A percentile compares a stretch with the other conserved stretches of the same genome.
phyloP scores from a whole-genome alignment of 352 stramenopile genomes.

The Thalassiosira delicatula region DNA sequence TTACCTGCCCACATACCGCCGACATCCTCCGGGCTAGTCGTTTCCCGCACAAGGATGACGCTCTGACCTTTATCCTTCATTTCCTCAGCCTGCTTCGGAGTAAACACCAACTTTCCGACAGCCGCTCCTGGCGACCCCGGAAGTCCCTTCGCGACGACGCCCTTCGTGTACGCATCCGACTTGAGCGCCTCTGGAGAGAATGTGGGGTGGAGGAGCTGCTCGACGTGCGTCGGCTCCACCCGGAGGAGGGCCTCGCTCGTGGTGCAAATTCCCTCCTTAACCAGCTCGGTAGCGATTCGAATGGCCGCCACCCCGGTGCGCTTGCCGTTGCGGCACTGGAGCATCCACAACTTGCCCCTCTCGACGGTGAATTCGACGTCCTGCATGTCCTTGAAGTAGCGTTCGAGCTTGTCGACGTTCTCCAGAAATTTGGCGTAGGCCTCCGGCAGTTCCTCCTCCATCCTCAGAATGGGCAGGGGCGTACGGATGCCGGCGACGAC shows the following conservation, averaged over 20 bases:
- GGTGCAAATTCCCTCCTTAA: slow-evolving; percentile 82
- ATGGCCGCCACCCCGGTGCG: slow-evolving; percentile 84
- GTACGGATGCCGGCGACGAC: slow-evolving; percentile 86
- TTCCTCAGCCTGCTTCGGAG: slow-evolving; percentile 78
- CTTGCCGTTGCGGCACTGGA: slow-evolving; percentile 85
- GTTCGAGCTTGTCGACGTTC: slow-evolving; percentile 78
- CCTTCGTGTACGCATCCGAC: slow-evolving; percentile 66
- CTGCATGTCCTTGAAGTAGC: slow-evolving; percentile 83
- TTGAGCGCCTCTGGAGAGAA: slow-evolving; percentile 76
- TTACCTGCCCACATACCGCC: slow-evolving; percentile 84
- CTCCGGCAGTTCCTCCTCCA: slow-evolving; percentile 74
- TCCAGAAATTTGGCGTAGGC: slow-evolving; percentile 83
- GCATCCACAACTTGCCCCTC: slow-evolving; percentile 85
- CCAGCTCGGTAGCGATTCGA: slow-evolving; percentile 84
- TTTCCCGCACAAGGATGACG: slow-evolving; percentile 83
- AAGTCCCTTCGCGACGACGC: slow-evolving; percentile 81
- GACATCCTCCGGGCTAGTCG: slow-evolving; percentile 85
- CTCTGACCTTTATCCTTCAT: slow-evolving; percentile 72
- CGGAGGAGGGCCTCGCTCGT: slow-evolving; percentile 82
- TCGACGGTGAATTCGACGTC: slow-evolving; percentile 88
- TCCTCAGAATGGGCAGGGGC: slow-evolving; percentile 76
- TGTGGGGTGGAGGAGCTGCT: slow-evolving; percentile 84
- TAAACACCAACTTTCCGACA: slow-evolving; percentile 84
- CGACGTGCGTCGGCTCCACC: slow-evolving; percentile 82
- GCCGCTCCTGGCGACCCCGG: slow-evolving; percentile 80